Percentiles rank a stretch among this genome's conserved stretches.
Evolutionary conservation across 1,284 basidiomycete genomes (phyloP).

Genomic region (Ceratobasidium theobromae): DNA sequence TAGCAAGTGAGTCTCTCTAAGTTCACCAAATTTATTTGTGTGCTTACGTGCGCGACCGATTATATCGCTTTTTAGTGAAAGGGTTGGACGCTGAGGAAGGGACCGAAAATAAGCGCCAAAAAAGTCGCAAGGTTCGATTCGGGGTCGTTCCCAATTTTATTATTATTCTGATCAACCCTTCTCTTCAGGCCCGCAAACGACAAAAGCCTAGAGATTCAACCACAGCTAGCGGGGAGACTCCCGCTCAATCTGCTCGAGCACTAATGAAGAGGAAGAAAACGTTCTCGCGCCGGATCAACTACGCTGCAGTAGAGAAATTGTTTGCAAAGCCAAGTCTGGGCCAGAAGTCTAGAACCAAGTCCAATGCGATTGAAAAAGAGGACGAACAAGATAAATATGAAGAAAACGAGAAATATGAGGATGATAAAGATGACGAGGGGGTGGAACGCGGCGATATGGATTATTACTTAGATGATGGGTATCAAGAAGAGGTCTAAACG

Average conservation of each 20-base stretch:
- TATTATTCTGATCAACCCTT: background rate
- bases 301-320: constrained; percentile 76
- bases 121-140: constrained; percentile 44
- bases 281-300: constrained; percentile 88
- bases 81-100: constrained; percentile 59
- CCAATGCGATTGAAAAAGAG: constrained; percentile 43
- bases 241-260: constrained; percentile 77
- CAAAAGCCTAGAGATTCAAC: constrained; percentile 72
- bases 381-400: constrained; percentile 56
- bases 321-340: constrained; percentile 58
- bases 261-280: constrained; percentile 77
- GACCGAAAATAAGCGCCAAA: constrained; percentile 53
- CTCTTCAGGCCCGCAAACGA: constrained; percentile 60
- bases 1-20: constrained; percentile 69
- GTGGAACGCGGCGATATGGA: constrained; percentile 44
- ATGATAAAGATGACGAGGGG: constrained; percentile 35
- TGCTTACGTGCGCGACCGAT: constrained; percentile 37
- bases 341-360: constrained; percentile 41
- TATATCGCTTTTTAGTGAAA: constrained; percentile 56
- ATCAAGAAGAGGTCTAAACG: constrained; percentile 48
- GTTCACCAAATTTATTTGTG: constrained; percentile 25
- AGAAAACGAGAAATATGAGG: constrained; percentile 38
- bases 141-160: constrained; percentile 4
- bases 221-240: constrained; percentile 69
- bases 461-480: constrained; percentile 47